Evolutionary conservation across 768 basidiomycete species (phyloP).

Genomic region (Xanthoconium purpureum): DNA sequence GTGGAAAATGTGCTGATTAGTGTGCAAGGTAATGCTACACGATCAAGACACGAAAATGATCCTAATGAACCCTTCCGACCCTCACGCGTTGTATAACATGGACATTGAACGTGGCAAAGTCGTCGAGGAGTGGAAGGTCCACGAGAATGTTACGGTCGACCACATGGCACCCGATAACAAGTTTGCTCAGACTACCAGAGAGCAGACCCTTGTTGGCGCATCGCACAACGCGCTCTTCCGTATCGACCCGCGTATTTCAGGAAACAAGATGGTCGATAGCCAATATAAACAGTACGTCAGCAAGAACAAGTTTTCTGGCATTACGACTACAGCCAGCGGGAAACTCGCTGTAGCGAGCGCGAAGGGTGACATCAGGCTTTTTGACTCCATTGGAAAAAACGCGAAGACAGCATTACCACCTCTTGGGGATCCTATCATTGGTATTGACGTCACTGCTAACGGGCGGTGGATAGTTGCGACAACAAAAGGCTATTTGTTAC

Average conservation of each 20-base stretch:
- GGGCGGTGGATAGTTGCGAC: constrained; percentile 96
- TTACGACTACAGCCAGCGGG: constrained; percentile 82
- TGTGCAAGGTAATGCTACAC: constrained; percentile 84
- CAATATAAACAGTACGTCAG: constrained; percentile 94
- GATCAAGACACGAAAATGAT: constrained; percentile 97
- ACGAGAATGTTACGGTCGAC: constrained; percentile 80
- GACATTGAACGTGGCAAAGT: constrained; percentile 95
- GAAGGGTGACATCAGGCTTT: constrained; percentile 95
- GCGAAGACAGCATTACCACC: constrained; percentile 97
- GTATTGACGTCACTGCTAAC: constrained; percentile 90
- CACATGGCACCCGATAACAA: constrained; percentile 93
- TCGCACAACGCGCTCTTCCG: constrained; percentile 97
- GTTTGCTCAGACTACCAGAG: constrained; percentile 87
- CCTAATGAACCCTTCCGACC: constrained; percentile 77
- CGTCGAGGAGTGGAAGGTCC: constrained; percentile 98
- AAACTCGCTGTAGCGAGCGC: constrained; percentile 91
- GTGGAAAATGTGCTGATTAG: constrained; percentile 4
- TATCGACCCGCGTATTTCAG: constrained; percentile 92
- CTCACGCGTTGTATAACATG: constrained; percentile 82
- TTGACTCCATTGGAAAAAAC: constrained; percentile 95
- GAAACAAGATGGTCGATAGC: constrained; percentile 89
- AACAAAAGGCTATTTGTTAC: constrained; percentile 86
- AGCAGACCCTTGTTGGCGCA: constrained; percentile 90
- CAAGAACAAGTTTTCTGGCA: constrained; percentile 94
- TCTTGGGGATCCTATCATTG: constrained; percentile 91